phyloP scores from a whole-genome alignment of 1,284 basidiomycete species.

The Takashimella tepidaria region DNA sequence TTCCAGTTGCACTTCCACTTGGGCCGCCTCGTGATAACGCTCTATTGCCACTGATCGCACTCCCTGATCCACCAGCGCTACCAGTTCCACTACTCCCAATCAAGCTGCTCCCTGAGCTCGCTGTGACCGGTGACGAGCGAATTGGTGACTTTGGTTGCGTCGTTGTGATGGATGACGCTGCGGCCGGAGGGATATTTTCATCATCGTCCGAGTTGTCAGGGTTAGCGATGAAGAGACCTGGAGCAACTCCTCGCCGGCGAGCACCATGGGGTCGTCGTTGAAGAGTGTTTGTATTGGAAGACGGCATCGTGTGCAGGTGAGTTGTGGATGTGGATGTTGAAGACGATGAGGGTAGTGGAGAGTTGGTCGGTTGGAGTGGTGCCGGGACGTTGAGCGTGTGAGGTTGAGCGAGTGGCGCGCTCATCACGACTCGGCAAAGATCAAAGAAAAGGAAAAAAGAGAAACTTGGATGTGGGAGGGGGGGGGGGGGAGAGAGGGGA shows the following conservation, averaged over 20 bases:
- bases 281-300: background rate
- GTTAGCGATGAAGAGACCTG: conserved; percentile 39
- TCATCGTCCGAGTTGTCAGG: conserved; percentile 44
- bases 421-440: conserved; percentile 1
- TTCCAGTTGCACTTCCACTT: background rate
- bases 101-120: conserved; percentile 7
- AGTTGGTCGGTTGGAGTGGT: background rate
- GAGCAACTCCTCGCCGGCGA: conserved; percentile 20
- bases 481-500: no score
- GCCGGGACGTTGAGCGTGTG: background rate
- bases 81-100: background rate
- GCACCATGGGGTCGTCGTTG: conserved; percentile 29
- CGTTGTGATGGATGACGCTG: background rate
- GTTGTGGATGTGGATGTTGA: background rate
- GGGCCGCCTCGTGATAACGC: background rate
- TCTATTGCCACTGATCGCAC: no score
- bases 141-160: conserved; percentile 12
- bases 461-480: no score
- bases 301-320: background rate
- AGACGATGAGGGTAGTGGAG: background rate
- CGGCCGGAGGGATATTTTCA: conserved; percentile 1
- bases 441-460: no score
- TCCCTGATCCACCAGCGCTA: background rate
- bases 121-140: conserved; percentile 12
- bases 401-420: background rate